Conservation (phyloP, 345 rosid genomes). For the Eucalyptus grandis region DNA sequence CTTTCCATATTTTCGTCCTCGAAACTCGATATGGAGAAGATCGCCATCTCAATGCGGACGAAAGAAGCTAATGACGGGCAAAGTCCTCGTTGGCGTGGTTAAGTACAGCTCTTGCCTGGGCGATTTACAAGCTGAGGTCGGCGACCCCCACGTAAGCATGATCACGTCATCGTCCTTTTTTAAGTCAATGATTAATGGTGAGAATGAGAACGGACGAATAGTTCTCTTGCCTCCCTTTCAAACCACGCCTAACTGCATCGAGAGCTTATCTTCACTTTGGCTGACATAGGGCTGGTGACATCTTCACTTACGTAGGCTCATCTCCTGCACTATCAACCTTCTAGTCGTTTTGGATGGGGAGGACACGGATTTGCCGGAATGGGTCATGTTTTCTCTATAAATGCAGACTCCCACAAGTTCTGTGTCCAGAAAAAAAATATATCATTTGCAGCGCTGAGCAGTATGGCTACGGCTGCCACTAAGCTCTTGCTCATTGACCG, state of each 20-base stretch:
- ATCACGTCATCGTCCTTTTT: not conserved
- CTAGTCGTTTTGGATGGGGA: not conserved
- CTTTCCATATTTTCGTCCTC: not conserved
- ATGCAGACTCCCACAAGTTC: not conserved
- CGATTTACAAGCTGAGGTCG: not conserved
- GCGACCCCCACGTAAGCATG: not conserved
- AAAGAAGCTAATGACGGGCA: not conserved
- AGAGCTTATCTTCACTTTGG: not conserved
- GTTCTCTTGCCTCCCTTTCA: not conserved
- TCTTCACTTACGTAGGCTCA: not conserved
- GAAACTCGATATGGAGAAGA: not conserved
- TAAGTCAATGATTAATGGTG: not conserved
- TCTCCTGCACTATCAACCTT: not conserved
- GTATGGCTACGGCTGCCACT: not conserved
- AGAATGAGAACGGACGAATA: not conserved
- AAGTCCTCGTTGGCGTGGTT: not conserved
- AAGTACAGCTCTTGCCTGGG: no score
- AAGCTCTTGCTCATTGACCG: constrained; percentile 35
- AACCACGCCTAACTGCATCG: not conserved
- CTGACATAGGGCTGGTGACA: not conserved
- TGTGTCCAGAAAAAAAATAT: not conserved
- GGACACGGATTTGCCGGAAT: not conserved
- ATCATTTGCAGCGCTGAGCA: not conserved
- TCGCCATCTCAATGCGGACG: not conserved
- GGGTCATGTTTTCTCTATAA: not conserved